These are phyloP conservation scores for Acer campestre DNA, from an alignment of 345 rosid species.

Conservation along the genomic window DNA sequence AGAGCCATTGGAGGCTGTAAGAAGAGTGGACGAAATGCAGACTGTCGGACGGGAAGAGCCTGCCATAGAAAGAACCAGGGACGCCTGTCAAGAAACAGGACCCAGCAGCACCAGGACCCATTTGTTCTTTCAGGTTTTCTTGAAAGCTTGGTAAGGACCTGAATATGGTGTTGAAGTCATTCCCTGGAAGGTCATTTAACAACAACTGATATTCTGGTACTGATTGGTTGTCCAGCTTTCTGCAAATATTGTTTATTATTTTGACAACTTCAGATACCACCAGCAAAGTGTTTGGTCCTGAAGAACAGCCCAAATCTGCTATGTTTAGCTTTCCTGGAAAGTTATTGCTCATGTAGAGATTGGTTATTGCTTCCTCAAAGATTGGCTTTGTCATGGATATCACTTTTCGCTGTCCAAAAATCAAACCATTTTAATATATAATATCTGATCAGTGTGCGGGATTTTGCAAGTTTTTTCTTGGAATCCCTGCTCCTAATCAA, in stretches of 20 bases:
- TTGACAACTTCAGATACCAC: slow-evolving; percentile 37
- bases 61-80: slow-evolving; percentile 51
- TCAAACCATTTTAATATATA: not conserved
- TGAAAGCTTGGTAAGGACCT: slow-evolving; percentile 35
- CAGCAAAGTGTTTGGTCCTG: slow-evolving; percentile 71
- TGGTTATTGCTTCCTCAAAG: slow-evolving; percentile 43
- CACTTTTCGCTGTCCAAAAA: slow-evolving; percentile 35
- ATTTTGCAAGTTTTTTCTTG: too few relatives aligned
- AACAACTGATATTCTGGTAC: slow-evolving; percentile 47
- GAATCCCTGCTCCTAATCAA: too few relatives aligned
- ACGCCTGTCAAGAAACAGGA: slow-evolving; percentile 32
- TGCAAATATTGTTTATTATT: slow-evolving; percentile 24
- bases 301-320: slow-evolving; percentile 90
- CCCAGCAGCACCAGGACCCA: slow-evolving; percentile 13
- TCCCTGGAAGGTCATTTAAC: slow-evolving; percentile 55
- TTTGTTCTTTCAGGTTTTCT: slow-evolving; percentile 16
- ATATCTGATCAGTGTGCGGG: too few relatives aligned
- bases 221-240: slow-evolving; percentile 7
- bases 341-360: slow-evolving; percentile 25
- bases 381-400: slow-evolving; percentile 48
- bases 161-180: slow-evolving; percentile 55
- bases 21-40: slow-evolving; percentile 51
- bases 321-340: slow-evolving; percentile 49
- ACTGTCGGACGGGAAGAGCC: slow-evolving; percentile 42
- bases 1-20: slow-evolving; percentile 56